Conservation (phyloP, 495 filamentous ascomycete genomes). For the Physcia stellaris region DNA sequence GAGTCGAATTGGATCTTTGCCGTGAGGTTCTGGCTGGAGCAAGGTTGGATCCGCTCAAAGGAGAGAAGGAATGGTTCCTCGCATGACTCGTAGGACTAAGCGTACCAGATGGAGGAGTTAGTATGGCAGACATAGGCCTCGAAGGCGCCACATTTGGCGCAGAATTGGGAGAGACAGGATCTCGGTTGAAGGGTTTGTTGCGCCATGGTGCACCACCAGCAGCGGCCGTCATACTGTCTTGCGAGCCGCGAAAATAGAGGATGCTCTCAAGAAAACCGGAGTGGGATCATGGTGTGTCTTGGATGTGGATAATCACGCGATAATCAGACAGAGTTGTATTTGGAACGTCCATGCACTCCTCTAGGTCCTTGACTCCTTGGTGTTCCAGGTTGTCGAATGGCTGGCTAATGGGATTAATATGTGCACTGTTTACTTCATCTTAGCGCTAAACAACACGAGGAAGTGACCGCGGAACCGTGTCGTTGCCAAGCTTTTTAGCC, state of each 20-base stretch:
- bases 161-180: conserved; percentile 48
- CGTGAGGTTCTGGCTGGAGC: conserved; percentile 26
- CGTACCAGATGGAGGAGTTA: conserved; percentile 39
- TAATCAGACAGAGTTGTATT: no score
- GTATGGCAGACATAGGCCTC: conserved; percentile 61
- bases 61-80: conserved; percentile 45
- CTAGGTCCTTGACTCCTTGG: no score
- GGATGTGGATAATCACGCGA: no score
- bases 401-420: no score
- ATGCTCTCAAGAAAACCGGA: background rate
- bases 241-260: background rate
- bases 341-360: no score
- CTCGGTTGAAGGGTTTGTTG: conserved; percentile 61
- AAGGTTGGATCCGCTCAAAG: conserved; percentile 20
- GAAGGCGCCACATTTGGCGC: conserved; percentile 34
- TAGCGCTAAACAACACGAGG: no score
- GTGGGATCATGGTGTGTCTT: background rate
- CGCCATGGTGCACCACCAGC: conserved; percentile 43
- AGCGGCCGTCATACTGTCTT: conserved; percentile 5
- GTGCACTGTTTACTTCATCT: no score
- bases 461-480: no score
- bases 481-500: no score
- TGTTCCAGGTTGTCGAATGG: no score
- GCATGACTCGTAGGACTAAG: conserved; percentile 32
- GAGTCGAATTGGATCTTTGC: conserved; percentile 48